Base-by-base conservation (phyloP, 768 basidiomycete species). In the Collybia sordida region DNA sequence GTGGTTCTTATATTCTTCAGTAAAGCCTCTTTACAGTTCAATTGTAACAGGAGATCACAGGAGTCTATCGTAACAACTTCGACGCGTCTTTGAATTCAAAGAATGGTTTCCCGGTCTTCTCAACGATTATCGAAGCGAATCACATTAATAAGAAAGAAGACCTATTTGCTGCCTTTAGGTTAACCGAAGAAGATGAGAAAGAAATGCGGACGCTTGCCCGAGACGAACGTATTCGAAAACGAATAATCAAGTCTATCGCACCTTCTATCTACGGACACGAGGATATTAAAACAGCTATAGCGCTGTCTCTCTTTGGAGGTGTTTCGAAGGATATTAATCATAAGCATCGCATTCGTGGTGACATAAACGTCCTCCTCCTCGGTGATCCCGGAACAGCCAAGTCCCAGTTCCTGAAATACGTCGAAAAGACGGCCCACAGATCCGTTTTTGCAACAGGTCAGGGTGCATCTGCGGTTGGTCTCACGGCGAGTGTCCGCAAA, bases 91-190 rank as follows among this genome's bases (percentile, higher is more conserved):
- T 99, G 59, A 99, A 99, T 67, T 86, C 93, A 22, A 98, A 98
- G 72, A 98, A 99, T 59, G 97, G 97, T 6, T 99, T 99, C 74
- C 97, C 97, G 1, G 97, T 99, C 25, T 99, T 99, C 74, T 97
- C 94, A 7, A 99, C 97, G 18, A 81, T 99, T 55, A 88, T 99
- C 50, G 97, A 98, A 66, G 97, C 95, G 15, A 99, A 99, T 67
- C 95, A 98, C 64, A 77, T 99, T 64, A 98, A 97, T 75, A 98
- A 98, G 77, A 98, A 98, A 69, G 96, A 98, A 69, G 97, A 99
- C 62, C 80, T 96, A 15, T 98, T 98, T 59, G 96, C 97, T n/a
- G 95, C 97, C 3, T 95, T 97, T 77, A 83, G 93, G 23, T 79
- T 99, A 19, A 98, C 95, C 0, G 96, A 98, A 65, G 97, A 98